Evolutionary conservation across 169 alveolate species (phyloP).

Genomic region (Perkinsus marinus): DNA sequence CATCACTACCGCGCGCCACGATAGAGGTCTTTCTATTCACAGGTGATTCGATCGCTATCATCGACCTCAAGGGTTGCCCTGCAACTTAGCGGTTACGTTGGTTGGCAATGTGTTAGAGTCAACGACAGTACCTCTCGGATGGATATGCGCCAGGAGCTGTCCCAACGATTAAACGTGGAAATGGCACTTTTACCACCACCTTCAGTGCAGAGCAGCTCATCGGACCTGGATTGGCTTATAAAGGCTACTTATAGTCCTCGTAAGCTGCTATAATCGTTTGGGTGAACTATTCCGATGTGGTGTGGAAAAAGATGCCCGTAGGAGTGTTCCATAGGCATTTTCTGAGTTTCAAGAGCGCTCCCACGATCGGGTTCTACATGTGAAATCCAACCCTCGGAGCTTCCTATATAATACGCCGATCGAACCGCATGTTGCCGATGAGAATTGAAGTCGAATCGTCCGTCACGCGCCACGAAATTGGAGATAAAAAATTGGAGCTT

Average conservation of each 20-base stretch:
- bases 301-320: neutral
- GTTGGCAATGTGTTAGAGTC: neutral
- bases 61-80: neutral
- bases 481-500: no score
- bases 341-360: no score
- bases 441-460: no score
- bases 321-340: neutral
- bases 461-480: no score
- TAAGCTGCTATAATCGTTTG: neutral
- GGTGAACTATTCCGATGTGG: neutral
- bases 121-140: neutral
- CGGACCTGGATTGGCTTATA: neutral
- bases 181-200: neutral
- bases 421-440: no score
- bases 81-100: neutral
- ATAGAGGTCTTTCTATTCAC: neutral
- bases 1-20: neutral
- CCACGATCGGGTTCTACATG: no score
- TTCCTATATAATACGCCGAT: no score
- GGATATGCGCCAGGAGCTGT: neutral
- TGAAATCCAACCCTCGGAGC: no score
- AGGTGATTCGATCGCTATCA: neutral
- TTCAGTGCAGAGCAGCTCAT: neutral
- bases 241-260: neutral
- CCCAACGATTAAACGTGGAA: neutral